Base-by-base conservation (phyloP, 805 yeast species). In the Saccharomycopsis capsularis region DNA sequence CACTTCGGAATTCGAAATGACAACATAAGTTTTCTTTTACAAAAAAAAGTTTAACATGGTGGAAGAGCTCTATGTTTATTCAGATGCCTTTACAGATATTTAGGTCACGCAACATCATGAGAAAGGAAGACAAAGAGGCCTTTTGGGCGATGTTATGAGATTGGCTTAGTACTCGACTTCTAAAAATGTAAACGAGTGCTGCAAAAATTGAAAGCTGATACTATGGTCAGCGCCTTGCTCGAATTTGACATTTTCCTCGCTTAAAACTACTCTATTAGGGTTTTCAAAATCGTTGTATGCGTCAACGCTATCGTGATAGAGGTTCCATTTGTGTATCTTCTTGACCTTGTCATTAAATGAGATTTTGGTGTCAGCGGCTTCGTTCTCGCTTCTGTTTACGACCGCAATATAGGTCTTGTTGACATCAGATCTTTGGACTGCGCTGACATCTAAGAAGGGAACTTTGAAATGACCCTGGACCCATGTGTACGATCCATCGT, bases 281-380 rank as follows among this genome's bases (percentile, higher is more conserved):
- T 58, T 48, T 32, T 59, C 63, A 51, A 62, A 57, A 52, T 52
- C 54, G 51, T 65, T 63, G 53, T 48, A 59, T 35, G 65, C 66
- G 11, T 45, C 50, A 43, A 63, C 52, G 54, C 67, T 64, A 40
- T 60, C 66, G 51, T 60, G 58, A 42, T 63, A 61, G 24, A 63
- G 44, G 7, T 54, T 53, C 60, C 60, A 63, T 40, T 54, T 30
- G 35, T 53, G 56, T 18, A 58, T 42, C 18, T 45, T 46, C 3
- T 50, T n/a, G 5, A 48, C 50, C 23, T 50, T 53, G n/a, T 42
- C 47, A 11, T 52, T 53, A 36, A 64, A 49, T n/a, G 46, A 24
- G 22, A 64, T 51, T 16, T 46, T 54, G 7, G 64, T 56, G 1
- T 47, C 41, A 3, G 64, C 53, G 44, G 59, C 60, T 18, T 60